phyloP scores from a whole-genome alignment of 2,329 filamentous ascomycete species.

The Cytospora mali region DNA sequence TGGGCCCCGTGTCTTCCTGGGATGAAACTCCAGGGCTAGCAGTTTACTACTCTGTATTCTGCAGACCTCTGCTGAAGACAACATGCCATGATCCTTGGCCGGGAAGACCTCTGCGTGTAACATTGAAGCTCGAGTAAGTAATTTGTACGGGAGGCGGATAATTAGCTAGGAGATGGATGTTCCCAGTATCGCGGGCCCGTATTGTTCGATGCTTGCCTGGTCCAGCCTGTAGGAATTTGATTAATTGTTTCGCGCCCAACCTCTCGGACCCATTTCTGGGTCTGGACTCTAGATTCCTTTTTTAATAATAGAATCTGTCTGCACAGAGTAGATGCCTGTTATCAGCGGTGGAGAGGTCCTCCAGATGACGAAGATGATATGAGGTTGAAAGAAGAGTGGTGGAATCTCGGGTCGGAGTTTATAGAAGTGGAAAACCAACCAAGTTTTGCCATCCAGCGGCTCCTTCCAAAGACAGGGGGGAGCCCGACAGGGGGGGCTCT shows the following conservation, averaged over 20 bases:
- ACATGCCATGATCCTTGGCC: neutral
- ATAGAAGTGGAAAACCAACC: neutral
- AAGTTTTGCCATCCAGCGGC: neutral
- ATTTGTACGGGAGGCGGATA: neutral
- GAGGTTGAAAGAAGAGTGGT: conserved; percentile 12
- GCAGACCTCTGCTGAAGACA: neutral
- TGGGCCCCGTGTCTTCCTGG: neutral
- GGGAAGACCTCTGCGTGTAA: neutral
- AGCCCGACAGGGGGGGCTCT: neutral
- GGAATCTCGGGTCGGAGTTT: conserved; percentile 22
- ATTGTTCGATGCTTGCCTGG: neutral
- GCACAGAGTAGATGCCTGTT: conserved; percentile 5
- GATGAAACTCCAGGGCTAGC: too few relatives aligned
- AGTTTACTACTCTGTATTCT: too few relatives aligned
- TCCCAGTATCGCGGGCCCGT: neutral
- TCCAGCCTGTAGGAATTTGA: neutral
- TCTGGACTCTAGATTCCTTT: neutral
- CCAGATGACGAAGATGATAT: conserved; percentile 6
- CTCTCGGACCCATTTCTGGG: too few relatives aligned
- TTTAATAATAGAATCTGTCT: neutral
- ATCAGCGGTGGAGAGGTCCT: conserved; percentile 13
- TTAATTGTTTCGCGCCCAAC: neutral
- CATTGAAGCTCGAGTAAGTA: neutral
- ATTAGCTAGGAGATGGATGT: neutral
- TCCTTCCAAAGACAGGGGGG: neutral